phyloP scores from a whole-genome alignment of 306 rosid species.

The Elaeagnus macrophylla region DNA sequence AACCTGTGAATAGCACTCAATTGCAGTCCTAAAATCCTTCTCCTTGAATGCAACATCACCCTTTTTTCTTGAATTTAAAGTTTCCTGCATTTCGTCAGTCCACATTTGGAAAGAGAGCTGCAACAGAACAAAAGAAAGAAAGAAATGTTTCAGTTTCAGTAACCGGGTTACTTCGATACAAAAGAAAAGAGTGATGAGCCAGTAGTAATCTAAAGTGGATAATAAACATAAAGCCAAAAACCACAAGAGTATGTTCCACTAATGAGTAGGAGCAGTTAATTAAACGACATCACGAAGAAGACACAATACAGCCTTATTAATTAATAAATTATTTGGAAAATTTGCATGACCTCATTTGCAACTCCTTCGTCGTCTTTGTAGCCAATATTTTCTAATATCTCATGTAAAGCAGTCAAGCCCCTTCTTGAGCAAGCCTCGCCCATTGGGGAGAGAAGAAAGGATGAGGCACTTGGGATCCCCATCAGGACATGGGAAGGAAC shows the following conservation, averaged over 20 bases:
- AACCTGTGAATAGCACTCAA: slow-evolving; percentile 68
- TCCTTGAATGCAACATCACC: slow-evolving; percentile 60
- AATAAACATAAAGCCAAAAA: too few relatives aligned
- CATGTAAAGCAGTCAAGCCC: slow-evolving; percentile 72
- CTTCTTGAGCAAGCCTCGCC: slow-evolving; percentile 81
- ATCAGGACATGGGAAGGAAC: slow-evolving; percentile 66
- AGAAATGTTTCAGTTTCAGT: slow-evolving; percentile 12
- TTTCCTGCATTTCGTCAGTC: slow-evolving; percentile 78
- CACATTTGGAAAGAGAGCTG: slow-evolving; percentile 86
- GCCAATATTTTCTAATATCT: slow-evolving; percentile 58
- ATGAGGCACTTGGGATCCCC: slow-evolving; percentile 46
- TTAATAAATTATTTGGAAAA: slow-evolving; percentile 3
- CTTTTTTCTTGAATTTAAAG: slow-evolving; percentile 60
- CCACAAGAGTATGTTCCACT: too few relatives aligned
- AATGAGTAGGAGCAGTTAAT: too few relatives aligned
- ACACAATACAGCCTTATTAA: not conserved
- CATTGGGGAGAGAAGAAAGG: slow-evolving; percentile 52
- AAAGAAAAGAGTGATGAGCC: not conserved
- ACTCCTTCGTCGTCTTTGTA: slow-evolving; percentile 78
- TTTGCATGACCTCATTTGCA: slow-evolving; percentile 51
- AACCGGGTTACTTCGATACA: not conserved
- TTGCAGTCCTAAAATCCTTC: slow-evolving; percentile 52
- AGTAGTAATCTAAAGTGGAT: too few relatives aligned
- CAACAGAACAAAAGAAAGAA: slow-evolving; percentile 10
- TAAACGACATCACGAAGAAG: too few relatives aligned